phyloP scores from a whole-genome alignment of 352 stramenopile species.

The Globisporangium nunn region DNA sequence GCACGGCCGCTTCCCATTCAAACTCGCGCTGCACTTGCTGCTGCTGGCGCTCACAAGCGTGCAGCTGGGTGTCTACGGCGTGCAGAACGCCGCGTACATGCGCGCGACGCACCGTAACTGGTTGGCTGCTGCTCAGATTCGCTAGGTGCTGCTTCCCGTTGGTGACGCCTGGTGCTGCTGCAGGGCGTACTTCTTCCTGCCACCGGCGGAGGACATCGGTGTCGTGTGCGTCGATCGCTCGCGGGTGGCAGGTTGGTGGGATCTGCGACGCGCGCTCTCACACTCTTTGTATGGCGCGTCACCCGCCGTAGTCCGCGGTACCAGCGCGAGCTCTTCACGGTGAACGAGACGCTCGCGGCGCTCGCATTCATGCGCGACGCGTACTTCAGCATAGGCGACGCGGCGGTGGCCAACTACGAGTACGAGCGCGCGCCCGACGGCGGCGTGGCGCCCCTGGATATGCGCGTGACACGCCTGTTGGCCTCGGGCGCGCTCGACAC shows the following conservation, averaged over 20 bases:
- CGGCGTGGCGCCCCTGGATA: slow-evolving; percentile 25
- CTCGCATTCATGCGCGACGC: slow-evolving; percentile 61
- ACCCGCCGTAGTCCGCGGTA: slow-evolving; percentile 33
- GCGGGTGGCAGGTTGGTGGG: background rate
- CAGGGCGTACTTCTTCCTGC: slow-evolving; percentile 82
- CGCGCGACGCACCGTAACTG: slow-evolving; percentile 79
- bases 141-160: no score
- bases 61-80: slow-evolving; percentile 74
- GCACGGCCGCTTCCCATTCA: slow-evolving; percentile 77
- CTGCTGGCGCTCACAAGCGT: slow-evolving; percentile 64
- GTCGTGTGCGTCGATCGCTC: slow-evolving; percentile 27
- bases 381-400: slow-evolving; percentile 68
- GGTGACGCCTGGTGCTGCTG: background rate
- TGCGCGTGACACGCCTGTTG: slow-evolving; percentile 30
- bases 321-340: slow-evolving; percentile 59
- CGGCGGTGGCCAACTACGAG: slow-evolving; percentile 79
- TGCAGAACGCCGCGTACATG: slow-evolving; percentile 81
- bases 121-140: slow-evolving; percentile 13
- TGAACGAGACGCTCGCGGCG: slow-evolving; percentile 63
- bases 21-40: slow-evolving; percentile 69
- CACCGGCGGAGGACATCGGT: slow-evolving; percentile 40
- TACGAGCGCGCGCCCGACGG: slow-evolving; percentile 26
- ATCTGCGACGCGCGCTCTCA: background rate
- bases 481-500: slow-evolving; percentile 24
- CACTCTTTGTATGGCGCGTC: background rate